A percentile compares a stretch with the other conserved stretches of the same genome.
phyloP scores from a whole-genome alignment of 1,139 yeast species.

The Wickerhamomyces sp. region DNA sequence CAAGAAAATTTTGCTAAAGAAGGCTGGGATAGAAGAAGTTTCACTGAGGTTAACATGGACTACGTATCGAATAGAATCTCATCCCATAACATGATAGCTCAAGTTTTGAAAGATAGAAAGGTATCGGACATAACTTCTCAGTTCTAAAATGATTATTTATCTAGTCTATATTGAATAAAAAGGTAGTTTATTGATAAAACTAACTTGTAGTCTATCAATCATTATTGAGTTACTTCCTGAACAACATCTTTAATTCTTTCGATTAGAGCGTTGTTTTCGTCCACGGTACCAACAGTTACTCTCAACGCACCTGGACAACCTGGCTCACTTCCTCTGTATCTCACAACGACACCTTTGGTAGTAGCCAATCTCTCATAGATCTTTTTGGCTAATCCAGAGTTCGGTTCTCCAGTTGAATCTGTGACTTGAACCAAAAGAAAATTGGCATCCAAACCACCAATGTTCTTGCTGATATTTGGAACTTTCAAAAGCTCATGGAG shows the following conservation, averaged over 20 bases:
- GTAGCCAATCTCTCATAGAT: conserved; percentile 70
- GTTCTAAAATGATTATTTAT: conserved; percentile 1
- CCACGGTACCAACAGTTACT: conserved; percentile 78
- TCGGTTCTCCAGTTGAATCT: conserved; percentile 54
- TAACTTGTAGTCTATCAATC: too few relatives aligned
- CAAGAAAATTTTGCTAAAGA: conserved; percentile 1
- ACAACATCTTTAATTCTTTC: conserved; percentile 1
- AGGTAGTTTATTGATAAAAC: too few relatives aligned
- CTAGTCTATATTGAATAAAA: neutral
- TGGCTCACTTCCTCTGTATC: conserved; percentile 86
- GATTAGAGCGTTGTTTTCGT: conserved; percentile 62
- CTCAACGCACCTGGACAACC: conserved; percentile 88
- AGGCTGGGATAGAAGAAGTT: conserved; percentile 9
- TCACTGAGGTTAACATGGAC: conserved; percentile 21
- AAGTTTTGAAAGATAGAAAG: conserved; percentile 20
- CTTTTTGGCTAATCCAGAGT: conserved; percentile 46
- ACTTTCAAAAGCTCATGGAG: conserved; percentile 48
- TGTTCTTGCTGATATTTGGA: conserved; percentile 61
- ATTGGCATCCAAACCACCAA: conserved; percentile 89
- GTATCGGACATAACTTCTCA: conserved; percentile 12
- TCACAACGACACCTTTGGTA: conserved; percentile 71
- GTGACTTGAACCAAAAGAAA: conserved; percentile 72
- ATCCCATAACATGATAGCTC: conserved; percentile 24
- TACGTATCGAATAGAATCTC: conserved; percentile 23
- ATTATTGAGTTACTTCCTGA: neutral